Evolutionary conservation across 768 basidiomycete species (phyloP).

Genomic region (Leccinum broughii): DNA sequence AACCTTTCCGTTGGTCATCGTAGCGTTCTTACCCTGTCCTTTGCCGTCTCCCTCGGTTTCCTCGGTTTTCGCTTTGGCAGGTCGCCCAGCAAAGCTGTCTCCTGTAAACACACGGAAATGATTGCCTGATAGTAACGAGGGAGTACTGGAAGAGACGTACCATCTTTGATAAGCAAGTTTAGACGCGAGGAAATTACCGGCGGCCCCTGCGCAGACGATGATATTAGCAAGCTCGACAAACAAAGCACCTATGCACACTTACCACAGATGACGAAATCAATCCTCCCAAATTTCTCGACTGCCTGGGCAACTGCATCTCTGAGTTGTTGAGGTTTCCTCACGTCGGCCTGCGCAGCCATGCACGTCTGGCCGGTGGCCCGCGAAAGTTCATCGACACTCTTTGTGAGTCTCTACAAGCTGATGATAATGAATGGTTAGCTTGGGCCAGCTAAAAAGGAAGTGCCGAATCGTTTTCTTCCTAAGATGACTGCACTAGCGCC

Average conservation of each 20-base stretch:
- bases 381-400: slow-evolving; percentile 61
- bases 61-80: slow-evolving; percentile 39
- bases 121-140: background rate
- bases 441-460: background rate
- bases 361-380: slow-evolving; percentile 69
- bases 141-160: slow-evolving; percentile 38
- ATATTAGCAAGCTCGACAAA: background rate
- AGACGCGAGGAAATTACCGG: slow-evolving; percentile 90
- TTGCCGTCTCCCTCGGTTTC: slow-evolving; percentile 35
- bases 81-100: slow-evolving; percentile 70
- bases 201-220: slow-evolving; percentile 62
- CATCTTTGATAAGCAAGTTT: too few relatives aligned
- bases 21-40: slow-evolving; percentile 25
- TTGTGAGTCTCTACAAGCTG: slow-evolving; percentile 70
- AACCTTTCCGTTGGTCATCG: slow-evolving; percentile 28
- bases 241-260: slow-evolving; percentile 21
- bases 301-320: slow-evolving; percentile 74
- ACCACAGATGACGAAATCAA: slow-evolving; percentile 97
- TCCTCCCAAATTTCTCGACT: slow-evolving; percentile 74
- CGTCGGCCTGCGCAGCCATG: slow-evolving; percentile 76
- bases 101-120: slow-evolving; percentile 44
- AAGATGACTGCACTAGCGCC: slow-evolving; percentile 82
- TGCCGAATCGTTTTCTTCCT: slow-evolving; percentile 71
- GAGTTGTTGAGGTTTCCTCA: slow-evolving; percentile 72
- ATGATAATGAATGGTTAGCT: slow-evolving; percentile 5